Evolutionary conservation across 768 basidiomycete species (phyloP).

Genomic region (Polyporus arcularius): DNA sequence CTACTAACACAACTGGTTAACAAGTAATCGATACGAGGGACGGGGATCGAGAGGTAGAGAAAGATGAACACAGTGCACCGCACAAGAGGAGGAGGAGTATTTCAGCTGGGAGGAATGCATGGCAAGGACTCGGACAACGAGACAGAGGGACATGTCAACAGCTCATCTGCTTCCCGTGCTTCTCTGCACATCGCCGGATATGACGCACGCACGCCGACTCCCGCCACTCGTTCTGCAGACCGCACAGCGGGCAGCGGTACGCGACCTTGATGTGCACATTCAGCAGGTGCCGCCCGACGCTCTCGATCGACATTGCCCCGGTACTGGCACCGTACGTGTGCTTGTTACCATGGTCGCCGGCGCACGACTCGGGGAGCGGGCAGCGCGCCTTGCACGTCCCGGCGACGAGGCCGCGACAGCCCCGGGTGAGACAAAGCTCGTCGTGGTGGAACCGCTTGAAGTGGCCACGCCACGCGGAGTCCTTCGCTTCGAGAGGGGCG

Average conservation of each 20-base stretch:
- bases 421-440: neutral
- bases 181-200: constrained; percentile 1
- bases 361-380: neutral
- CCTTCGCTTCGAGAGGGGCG: neutral
- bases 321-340: neutral
- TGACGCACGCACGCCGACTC: constrained; percentile 11
- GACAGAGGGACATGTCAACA: too few species aligned
- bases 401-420: neutral
- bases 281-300: constrained; percentile 11
- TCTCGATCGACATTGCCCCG: constrained; percentile 5
- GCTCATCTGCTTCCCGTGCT: neutral
- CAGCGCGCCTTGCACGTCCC: constrained; percentile 2
- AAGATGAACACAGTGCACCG: too few species aligned
- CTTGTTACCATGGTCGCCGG: neutral
- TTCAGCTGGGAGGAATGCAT: too few species aligned
- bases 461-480: constrained; percentile 8
- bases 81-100: too few species aligned
- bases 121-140: too few species aligned
- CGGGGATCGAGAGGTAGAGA: too few species aligned
- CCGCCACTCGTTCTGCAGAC: constrained; percentile 9
- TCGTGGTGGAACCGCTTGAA: constrained; percentile 4
- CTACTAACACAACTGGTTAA: too few species aligned
- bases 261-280: constrained; percentile 7
- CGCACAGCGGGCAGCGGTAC: constrained; percentile 5
- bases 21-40: too few species aligned